phyloP scores from a whole-genome alignment of 345 rosid genomes.

The Erucastrum elatum region DNA sequence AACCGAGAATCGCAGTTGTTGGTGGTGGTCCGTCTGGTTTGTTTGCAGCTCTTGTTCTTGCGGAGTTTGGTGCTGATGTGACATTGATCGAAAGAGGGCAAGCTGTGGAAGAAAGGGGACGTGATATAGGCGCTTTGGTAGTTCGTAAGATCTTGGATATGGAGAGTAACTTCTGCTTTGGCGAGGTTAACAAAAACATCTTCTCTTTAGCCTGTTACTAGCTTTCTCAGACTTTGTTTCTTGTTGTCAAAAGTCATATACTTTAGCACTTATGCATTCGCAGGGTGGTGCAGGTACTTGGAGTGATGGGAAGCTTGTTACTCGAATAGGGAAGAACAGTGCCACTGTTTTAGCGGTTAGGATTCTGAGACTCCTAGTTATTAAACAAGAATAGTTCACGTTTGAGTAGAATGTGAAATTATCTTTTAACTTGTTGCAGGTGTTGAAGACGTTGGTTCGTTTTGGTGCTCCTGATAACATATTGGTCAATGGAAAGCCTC shows the following conservation, averaged over 20 bases:
- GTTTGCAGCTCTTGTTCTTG: too few relatives aligned
- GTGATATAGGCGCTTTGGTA: constrained; percentile 85
- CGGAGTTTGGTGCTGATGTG: too few relatives aligned
- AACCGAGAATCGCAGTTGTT: constrained; percentile 72
- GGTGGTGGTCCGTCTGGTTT: constrained; percentile 96
- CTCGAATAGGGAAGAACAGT: constrained; percentile 93
- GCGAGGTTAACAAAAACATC: constrained; percentile 61
- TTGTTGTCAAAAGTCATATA: constrained; percentile 15
- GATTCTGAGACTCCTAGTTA: constrained; percentile 5
- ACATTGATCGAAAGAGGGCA: too few relatives aligned
- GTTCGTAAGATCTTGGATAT: constrained; percentile 72
- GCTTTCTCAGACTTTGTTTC: too few relatives aligned
- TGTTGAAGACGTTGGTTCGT: constrained; percentile 83
- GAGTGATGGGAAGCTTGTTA: constrained; percentile 99
- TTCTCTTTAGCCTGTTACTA: constrained; percentile 8
- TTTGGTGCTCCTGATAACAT: constrained; percentile 90
- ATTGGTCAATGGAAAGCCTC: constrained; percentile 90
- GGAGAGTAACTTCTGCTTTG: constrained; percentile 98
- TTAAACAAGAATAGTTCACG: too few relatives aligned
- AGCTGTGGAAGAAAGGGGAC: constrained; percentile 93
- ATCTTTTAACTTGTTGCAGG: constrained; percentile 45
- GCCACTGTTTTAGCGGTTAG: constrained; percentile 80
- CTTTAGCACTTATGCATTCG: constrained; percentile 66
- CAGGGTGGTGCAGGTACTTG: constrained; percentile 99
- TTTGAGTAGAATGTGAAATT: not conserved